These are phyloP conservation scores for Sonneratia alba DNA, from an alignment of 345 rosid genomes.

Conservation along the genomic window DNA sequence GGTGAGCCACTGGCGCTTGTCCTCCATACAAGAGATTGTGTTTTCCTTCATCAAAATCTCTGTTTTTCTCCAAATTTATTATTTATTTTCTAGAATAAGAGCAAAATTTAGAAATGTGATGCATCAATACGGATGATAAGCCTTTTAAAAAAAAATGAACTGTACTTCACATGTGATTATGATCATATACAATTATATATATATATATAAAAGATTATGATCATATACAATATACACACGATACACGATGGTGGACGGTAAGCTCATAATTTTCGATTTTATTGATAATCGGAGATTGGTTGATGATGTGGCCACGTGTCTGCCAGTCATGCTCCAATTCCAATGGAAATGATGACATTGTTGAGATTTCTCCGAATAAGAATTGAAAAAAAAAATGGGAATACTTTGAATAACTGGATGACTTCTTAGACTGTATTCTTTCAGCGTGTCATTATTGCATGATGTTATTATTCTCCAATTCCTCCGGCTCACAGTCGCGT, in stretches of 20 bases:
- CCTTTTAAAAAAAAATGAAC: too few species aligned
- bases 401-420: not conserved
- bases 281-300: not conserved
- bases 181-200: too few species aligned
- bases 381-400: not conserved
- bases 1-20: too few species aligned
- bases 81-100: too few species aligned
- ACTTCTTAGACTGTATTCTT: not conserved
- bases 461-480: not conserved
- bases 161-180: too few species aligned
- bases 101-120: too few species aligned
- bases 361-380: not conserved
- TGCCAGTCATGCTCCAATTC: not conserved
- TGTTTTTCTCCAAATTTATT: too few species aligned
- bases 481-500: not conserved
- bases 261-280: not conserved
- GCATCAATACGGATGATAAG: too few species aligned
- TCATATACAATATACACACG: too few species aligned
- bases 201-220: too few species aligned
- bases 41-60: too few species aligned
- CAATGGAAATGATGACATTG: not conserved
- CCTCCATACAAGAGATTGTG: too few species aligned
- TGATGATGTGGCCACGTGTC: not conserved
- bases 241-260: not conserved
- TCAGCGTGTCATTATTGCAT: not conserved